These are phyloP conservation scores for Cryptococcus deneoformans DNA, from an alignment of 1,284 basidiomycete genomes.

Conservation along the genomic window DNA sequence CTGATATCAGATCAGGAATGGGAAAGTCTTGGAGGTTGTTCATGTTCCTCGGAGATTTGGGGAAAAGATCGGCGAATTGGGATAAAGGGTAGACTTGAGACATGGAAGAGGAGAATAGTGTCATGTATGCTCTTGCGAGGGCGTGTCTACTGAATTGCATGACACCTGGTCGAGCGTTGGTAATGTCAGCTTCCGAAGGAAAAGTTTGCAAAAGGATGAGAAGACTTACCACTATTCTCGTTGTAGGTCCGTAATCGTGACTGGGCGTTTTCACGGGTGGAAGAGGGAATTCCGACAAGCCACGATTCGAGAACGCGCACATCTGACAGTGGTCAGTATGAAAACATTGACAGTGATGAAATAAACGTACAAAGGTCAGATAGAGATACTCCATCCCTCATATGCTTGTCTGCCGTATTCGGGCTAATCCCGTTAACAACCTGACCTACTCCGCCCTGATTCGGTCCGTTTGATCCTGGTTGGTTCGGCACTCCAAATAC, in stretches of 20 bases:
- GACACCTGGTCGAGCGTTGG: conserved; percentile 21
- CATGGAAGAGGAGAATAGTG: conserved; percentile 19
- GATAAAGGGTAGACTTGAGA: conserved; percentile 13
- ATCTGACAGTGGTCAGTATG: conserved; percentile 10
- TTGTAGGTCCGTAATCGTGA: conserved; percentile 25
- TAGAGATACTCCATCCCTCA: conserved; percentile 27
- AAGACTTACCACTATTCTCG: conserved; percentile 2
- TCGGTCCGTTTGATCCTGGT: too few relatives aligned
- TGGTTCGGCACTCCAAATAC: too few relatives aligned
- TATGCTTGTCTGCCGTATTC: conserved; percentile 13
- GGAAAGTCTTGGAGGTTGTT: neutral
- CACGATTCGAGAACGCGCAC: conserved; percentile 30
- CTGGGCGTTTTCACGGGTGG: conserved; percentile 22
- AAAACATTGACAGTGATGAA: neutral
- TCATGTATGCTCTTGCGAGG: conserved; percentile 26
- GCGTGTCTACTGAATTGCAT: conserved; percentile 14
- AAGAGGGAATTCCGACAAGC: conserved; percentile 27
- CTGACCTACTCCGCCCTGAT: too few relatives aligned
- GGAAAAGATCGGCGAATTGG: conserved; percentile 27
- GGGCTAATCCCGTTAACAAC: too few relatives aligned
- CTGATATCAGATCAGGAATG: neutral
- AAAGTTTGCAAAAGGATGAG: too few relatives aligned
- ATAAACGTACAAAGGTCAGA: conserved; percentile 24
- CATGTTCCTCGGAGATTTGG: conserved; percentile 16
- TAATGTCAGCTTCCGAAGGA: neutral